Evolutionary conservation across 306 rosid genomes (phyloP), one percentile per base, ranked within the genome.

Genomic region (Vachellia pachyceras): DNA sequence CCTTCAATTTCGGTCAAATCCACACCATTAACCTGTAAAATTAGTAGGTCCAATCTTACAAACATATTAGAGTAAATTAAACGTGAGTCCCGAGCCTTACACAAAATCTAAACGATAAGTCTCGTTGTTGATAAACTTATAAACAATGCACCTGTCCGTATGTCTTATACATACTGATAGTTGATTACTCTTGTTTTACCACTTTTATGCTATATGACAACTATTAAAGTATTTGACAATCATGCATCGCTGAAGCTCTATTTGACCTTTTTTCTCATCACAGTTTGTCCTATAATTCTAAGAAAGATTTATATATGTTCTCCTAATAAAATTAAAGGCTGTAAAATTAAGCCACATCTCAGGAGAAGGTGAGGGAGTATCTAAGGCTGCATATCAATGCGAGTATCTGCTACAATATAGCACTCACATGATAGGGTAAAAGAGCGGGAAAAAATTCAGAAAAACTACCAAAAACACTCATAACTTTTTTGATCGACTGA

Each of bases 1-100:
- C 91, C 91, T 49, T 82, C 81, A 83, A 85, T 58, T 81, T 86
- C 96, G 5, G 96, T 77, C 70, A 91, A 85, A 83, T 86, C 77
- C 54, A 49, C 83, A 40, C 75, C 85, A 49, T 91, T 91, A 77
- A 91, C 88, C 96, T 91, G 75, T 58, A 50, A 7, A 6, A 79
- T 78, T 42, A 33, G 54, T 18, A 63, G 54, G 73, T 44, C 46
- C 78, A 54, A 55, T 75, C 17, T 42, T 8, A n/a, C 63, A n/a
- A 49, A 9, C n/a, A 54, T 64, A 50, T 23, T 37, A 61, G 68
- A 25, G n/a, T 25, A 61, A 61, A 61, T 29, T 55, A n/a, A n/a
- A 55, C 63, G 11, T 55, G 25, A 8, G 4, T n/a, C 23, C 22
- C 23, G 18, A 17, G 58, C 23, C 6, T 52, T 52, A 52, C 10